Percentiles rank a stretch among this genome's conserved stretches.
phyloP scores from a whole-genome alignment of 2,329 filamentous ascomycete species.

The Colletotrichum tropicale region DNA sequence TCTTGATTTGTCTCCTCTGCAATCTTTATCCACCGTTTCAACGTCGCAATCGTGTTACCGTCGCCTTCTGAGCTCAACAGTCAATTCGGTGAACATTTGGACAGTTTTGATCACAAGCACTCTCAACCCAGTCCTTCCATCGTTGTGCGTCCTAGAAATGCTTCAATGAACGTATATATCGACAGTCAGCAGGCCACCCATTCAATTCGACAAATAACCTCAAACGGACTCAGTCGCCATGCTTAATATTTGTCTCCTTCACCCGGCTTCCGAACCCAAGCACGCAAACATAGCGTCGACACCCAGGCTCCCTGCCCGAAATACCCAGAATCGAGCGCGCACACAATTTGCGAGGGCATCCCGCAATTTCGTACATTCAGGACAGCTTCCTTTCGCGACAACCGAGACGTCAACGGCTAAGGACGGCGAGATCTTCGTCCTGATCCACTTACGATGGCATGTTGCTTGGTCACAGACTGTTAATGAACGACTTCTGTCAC shows the following conservation, averaged over 20 bases:
- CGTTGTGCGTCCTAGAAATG: not conserved
- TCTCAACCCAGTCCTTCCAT: not conserved
- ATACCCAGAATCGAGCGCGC: not conserved
- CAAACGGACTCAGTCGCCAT: not conserved
- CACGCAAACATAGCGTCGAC: not conserved
- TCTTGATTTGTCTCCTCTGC: not conserved
- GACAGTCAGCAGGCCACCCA: fast-evolving
- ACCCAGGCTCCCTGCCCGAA: not conserved
- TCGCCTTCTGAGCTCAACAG: not conserved
- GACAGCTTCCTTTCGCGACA: not conserved
- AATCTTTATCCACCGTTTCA: not conserved
- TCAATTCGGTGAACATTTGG: not conserved
- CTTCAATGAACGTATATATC: not conserved
- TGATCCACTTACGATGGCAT: not conserved
- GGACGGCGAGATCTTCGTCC: not conserved
- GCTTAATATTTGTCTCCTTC: not conserved
- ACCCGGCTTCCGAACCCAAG: not conserved
- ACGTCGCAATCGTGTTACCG: not conserved
- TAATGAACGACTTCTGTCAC: not conserved
- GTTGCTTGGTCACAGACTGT: not conserved
- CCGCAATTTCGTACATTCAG: not conserved
- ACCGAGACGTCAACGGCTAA: not conserved
- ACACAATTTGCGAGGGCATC: not conserved
- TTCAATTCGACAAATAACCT: not conserved
- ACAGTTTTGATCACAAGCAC: fast-evolving